Evolutionary conservation across 140 eudicot genomes (phyloP).

Genomic region (Flaveria floridana): DNA sequence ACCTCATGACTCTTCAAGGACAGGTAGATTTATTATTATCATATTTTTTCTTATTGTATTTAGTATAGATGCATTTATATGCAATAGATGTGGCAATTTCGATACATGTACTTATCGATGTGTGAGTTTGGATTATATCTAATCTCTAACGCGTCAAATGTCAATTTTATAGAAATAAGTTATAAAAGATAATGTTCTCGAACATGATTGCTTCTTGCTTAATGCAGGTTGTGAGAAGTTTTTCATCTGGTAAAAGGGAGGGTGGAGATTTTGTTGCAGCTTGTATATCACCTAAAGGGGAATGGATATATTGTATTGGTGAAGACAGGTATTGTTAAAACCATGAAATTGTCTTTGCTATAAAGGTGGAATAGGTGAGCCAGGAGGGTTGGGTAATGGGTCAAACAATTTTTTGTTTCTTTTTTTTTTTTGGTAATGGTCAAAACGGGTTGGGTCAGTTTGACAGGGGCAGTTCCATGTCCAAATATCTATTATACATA

Average conservation of each 20-base stretch:
- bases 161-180: neutral
- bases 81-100: neutral
- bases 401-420: neutral
- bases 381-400: neutral
- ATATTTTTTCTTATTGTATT: neutral
- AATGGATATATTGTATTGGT: constrained; percentile 96
- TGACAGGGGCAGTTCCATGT: neutral
- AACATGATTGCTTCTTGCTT: neutral
- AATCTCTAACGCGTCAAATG: neutral
- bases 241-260: constrained; percentile 94
- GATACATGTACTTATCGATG: neutral
- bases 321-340: constrained; percentile 73
- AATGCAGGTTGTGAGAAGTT: constrained; percentile 75
- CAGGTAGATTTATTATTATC: constrained; percentile 49
- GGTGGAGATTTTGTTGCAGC: constrained; percentile 99
- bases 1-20: constrained; percentile 95
- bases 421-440: neutral
- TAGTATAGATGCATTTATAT: neutral
- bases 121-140: neutral
- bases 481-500: neutral
- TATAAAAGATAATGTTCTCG: constrained; percentile 1
- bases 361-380: neutral
- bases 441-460: neutral
- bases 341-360: neutral
- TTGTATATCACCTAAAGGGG: constrained; percentile 95